These are phyloP conservation scores for Taphrina flavorubra DNA, from an alignment of 1,139 yeast genomes.

Conservation along the genomic window DNA sequence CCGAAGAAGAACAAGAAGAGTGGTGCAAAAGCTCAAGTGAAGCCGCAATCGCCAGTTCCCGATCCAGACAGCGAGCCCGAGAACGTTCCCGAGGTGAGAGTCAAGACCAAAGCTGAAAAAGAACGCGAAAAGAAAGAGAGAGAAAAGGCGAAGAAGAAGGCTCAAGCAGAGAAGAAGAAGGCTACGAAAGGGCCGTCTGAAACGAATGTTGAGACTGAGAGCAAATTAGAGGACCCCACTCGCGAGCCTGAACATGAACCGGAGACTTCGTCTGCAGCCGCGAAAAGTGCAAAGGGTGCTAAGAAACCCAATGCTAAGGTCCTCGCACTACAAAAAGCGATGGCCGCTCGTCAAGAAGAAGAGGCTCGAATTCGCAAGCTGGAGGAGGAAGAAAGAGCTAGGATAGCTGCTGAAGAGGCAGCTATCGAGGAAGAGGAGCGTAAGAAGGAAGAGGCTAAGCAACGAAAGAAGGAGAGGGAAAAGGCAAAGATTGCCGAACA, in stretches of 20 bases:
- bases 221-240: constrained; percentile 50
- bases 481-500: constrained; percentile 82
- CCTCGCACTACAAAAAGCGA: constrained; percentile 68
- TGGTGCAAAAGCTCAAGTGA: constrained; percentile 1
- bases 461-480: constrained; percentile 72
- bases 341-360: constrained; percentile 68
- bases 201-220: constrained; percentile 49
- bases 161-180: constrained; percentile 58
- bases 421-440: constrained; percentile 61
- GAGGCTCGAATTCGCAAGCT: constrained; percentile 61
- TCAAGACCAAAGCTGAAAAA: constrained; percentile 94
- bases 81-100: constrained; percentile 61
- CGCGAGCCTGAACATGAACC: constrained; percentile 38
- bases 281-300: constrained; percentile 54
- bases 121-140: constrained; percentile 97
- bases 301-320: constrained; percentile 48
- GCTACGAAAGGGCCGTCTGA: constrained; percentile 58
- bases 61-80: constrained; percentile 31
- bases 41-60: constrained; percentile 23
- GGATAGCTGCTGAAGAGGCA: constrained; percentile 69
- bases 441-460: constrained; percentile 71
- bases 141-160: constrained; percentile 93
- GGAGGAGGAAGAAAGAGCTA: constrained; percentile 67
- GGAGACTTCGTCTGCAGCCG: constrained; percentile 46
- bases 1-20: constrained; percentile 41